Evolutionary conservation across 371 early-diverging fungal genomes (phyloP), one percentile per base, ranked within the genome.

Genomic region (Nematocida major): DNA sequence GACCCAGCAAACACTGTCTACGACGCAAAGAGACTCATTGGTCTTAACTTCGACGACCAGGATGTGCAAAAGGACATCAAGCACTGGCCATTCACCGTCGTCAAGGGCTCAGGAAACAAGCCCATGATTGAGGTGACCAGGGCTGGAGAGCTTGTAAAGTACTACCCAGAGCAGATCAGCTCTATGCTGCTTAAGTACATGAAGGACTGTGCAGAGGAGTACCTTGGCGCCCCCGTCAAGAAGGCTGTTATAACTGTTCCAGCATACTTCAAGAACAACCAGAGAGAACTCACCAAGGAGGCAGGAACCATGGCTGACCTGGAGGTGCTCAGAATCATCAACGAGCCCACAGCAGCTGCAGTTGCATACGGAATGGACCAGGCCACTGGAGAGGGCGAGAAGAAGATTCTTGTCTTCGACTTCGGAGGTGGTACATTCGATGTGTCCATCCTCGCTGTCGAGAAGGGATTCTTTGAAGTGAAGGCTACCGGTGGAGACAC

Each of bases 311-410:
- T 82, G 43, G 85, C 83, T 34, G 80, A 79, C 49, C 78, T 85
- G 30, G 70, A 84, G 11, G 76, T 66, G 3, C 66, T 80, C 45
- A 78, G 68, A 54, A 69, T 80, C 34, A 50, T 79, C 40, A 79
- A 79, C 47, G 96, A 95, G 87, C 96, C 96, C 76, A 93, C 94
- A 34, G 95, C 96, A 54, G 96, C 96, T 59, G 96, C 96, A 82
- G 92, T 94, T 78, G 93, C 95, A 73, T 94, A 94, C 86, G 95
- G 93, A 83, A 86, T 93, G 69, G 82, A 66, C 20, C 78, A 81
- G 61, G 92, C 91, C 86, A 93, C 90, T 86, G 34, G 42, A 2
- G 67, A 78, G 32, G 36, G 48, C 1, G 94, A 93, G 84, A 86
- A 87, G 80, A 81, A 68, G 20, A 89, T 93, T 70, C 88, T 94